Evolutionary conservation across 345 rosid genomes (phyloP), one percentile per base, ranked within the genome.

Genomic region (Pugionium dolabratum): DNA sequence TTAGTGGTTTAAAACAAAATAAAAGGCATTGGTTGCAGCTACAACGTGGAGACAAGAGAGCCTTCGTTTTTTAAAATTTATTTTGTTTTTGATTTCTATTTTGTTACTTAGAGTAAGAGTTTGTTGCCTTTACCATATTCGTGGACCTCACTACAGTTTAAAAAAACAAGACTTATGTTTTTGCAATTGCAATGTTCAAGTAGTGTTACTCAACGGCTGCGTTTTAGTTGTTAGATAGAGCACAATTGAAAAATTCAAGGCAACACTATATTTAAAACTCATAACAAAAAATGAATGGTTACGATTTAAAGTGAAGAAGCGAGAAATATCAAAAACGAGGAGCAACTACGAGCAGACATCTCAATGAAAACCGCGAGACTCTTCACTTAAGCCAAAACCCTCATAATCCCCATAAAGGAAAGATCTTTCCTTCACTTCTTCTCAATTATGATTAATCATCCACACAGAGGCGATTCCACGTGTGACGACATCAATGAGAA

Each of bases 71-170:
- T 52, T 5, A 32, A 63, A 44, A 25, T 65, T 72, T 36, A 43
- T 58, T 73, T 51, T 2, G 67, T 37, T 66, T 44, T 59, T 35
- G 34, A 6, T 44, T 59, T 37, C 62, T 58, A 3, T 66, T 73
- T 59, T 66, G 61, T n/a, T 59, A 37, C 37, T 66, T 72, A 73
- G 72, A 53, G 72, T 9, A 65, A 58, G 55, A 66, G 9, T 59
- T 51, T 72, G 71, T 61, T 36, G 26, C 30, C 42, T 52, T 64
- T 54, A 45, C 69, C 42, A 47, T 53, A 71, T 65, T 72, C 67
- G 43, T 65, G 61, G 18, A 65, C 67, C 62, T 72, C 67, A 58
- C 66, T 42, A 58, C 61, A 72, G 7, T 36, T 44, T 29, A 35
- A 34, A 11, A 18, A 47, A 72, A 56, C 4, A 11, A 0, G 4